Evolutionary conservation across 2,329 filamentous ascomycete genomes (phyloP), one percentile per base, ranked within the genome.

Genomic region (Diaporthe citriasiana): DNA sequence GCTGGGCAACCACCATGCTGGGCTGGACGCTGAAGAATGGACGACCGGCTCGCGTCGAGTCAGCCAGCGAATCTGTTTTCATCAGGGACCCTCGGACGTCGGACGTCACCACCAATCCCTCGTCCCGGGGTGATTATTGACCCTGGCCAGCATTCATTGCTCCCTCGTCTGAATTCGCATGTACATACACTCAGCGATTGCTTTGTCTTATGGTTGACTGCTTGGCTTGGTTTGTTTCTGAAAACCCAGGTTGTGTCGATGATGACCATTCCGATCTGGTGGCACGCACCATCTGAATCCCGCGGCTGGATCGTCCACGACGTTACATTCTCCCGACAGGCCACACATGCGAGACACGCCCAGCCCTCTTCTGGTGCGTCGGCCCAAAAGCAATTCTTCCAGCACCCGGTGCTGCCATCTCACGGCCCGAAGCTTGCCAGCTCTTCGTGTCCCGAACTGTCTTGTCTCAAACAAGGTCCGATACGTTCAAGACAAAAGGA

Each of bases 261-360:
- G 30, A 55, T 27, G 47, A 8, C 27, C 35, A 10, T 55, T 47
- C 70, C 70, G 45, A 71, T 42, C 69, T 71, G 56, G 55, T 51
- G 56, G 56, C 33, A 63, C 56, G 45, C 69, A 60, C 69, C 69
- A 57, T 71, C 40, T 35, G 25, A 19, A 50, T 60, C 45, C 33
- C 42, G 30, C 51, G 40, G 40, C 68, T 70, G 55, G 40, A 50
- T 56, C 68, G 40, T 63, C 45, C 27, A 51, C 33, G 47, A 71
- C 42, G 70, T 71, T 71, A 55, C 70, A 71, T 71, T 55, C 56
- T 33, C 53, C 59, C 56, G n/a, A 45, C 25, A 55, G 50, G 35
- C 56, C 45, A 50, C 45, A n/a, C 45, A 50, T 8, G n/a, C 45
- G n/a, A 53, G 3, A 30, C 47, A 55, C 22, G 47, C 70, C 70